Conservation (phyloP, 2,329 filamentous ascomycete genomes). For the Neopestalotiopsis sp. region DNA sequence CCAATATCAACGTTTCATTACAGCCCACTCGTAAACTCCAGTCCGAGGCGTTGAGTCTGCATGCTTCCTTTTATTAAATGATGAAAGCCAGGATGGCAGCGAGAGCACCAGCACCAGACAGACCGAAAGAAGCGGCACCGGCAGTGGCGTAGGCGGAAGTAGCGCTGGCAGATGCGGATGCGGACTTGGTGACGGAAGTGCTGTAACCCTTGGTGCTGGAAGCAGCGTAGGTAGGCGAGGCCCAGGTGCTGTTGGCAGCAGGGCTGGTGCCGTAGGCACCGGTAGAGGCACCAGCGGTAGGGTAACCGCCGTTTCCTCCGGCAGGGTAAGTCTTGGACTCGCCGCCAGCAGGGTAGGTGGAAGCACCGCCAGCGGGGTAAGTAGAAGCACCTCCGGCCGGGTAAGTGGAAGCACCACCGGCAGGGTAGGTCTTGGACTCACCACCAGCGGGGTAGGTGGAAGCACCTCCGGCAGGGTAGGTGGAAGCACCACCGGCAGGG, state of each 20-base stretch:
- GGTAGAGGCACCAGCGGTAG: constrained; percentile 4
- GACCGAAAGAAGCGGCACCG: constrained; percentile 5
- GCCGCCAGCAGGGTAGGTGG: constrained; percentile 11
- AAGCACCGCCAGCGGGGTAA: constrained; percentile 6
- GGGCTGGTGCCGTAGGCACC: constrained; percentile 5
- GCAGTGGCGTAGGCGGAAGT: constrained; percentile 11
- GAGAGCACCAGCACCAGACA: neutral
- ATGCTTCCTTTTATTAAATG: neutral
- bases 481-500: constrained; percentile 14
- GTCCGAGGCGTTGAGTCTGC: neutral
- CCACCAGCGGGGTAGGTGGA: constrained; percentile 10
- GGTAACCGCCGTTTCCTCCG: neutral
- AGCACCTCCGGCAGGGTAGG: constrained; percentile 8
- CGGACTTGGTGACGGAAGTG: neutral
- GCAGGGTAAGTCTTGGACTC: constrained; percentile 10
- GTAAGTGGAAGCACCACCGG: constrained; percentile 14
- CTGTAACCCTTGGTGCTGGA: neutral
- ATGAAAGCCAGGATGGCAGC: constrained; percentile 5
- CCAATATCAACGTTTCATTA: constrained; percentile 12
- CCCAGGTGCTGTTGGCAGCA: constrained; percentile 11
- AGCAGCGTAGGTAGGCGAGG: constrained; percentile 6
- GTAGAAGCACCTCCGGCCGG: constrained; percentile 12
- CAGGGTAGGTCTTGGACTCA: constrained; percentile 13
- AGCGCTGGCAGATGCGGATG: constrained; percentile 7
- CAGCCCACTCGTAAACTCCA: constrained; percentile 3